Evolutionary conservation across 225 moss, liverwort and hornwort genomes (phyloP).

Genomic region (Polytrichum commune): DNA sequence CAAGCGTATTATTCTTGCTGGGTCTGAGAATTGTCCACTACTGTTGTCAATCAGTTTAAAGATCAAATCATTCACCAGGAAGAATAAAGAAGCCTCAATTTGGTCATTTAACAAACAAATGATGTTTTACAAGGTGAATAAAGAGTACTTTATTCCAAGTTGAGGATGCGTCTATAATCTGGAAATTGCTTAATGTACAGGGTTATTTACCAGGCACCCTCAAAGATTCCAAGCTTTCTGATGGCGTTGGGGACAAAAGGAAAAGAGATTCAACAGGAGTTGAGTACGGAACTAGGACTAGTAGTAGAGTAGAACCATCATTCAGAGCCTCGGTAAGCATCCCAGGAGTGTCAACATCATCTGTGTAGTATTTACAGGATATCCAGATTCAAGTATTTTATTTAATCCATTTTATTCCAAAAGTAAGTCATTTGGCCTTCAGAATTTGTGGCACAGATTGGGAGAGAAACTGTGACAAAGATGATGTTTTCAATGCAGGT

Average conservation of each 20-base stretch:
- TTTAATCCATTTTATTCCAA: neutral
- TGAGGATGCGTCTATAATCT: neutral
- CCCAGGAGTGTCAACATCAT: no score
- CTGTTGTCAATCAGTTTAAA: neutral
- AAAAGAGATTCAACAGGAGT: conserved; percentile 24
- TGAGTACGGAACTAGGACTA: conserved; percentile 11
- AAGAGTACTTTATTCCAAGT: neutral
- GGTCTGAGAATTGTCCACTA: neutral
- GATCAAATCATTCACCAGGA: neutral
- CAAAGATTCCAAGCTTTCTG: conserved; percentile 8
- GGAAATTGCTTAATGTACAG: conserved; percentile 19
- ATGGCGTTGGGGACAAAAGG: conserved; percentile 30
- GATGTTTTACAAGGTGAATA: no score
- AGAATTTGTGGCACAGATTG: neutral
- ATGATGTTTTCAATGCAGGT: conserved; percentile 43
- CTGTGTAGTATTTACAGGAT: no score
- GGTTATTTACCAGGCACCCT: conserved; percentile 30
- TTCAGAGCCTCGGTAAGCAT: conserved; percentile 62
- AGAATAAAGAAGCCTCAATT: no score
- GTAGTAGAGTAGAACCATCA: conserved; percentile 14
- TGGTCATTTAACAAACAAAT: no score
- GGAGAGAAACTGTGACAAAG: neutral
- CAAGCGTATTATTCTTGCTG: no score
- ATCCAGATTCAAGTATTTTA: no score
- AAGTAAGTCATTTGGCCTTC: neutral